Base-by-base conservation (phyloP, 495 filamentous ascomycete genomes). In the Cairneyella variabilis region DNA sequence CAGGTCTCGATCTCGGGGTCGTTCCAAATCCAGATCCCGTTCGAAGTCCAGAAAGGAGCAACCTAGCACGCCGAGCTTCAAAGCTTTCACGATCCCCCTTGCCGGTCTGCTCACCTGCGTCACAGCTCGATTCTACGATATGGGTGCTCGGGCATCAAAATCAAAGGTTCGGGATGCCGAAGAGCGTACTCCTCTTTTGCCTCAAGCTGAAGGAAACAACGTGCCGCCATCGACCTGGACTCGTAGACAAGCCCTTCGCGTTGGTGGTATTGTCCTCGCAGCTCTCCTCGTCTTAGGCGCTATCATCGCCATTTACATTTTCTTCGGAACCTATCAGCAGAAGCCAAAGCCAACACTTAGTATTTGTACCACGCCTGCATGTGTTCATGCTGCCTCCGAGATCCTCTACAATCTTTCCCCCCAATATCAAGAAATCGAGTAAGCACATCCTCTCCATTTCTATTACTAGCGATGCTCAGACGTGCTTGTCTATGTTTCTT, bases 371-470 rank as follows among this genome's bases (percentile, higher is more conserved):
- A 80, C 82, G 8, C 77, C 81, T 21, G 76, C 79, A 57, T 90
- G 86, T 64, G 71, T 89, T 11, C 80, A 86, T 49, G 84, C 84
- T 21, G 75, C 86, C 6, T 84, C 85, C 18, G 77, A 82, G 48
- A 78, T 89, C 27, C 74, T 90, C 7, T 77, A 80, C 53, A 86
- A 83, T 55, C 68, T 89, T 25, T 78, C 84, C 16, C 80, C 85
- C n/a, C 73, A 83, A 34, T 80, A 83, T 58, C 64, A 75, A 49
- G 57, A 79, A 0, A 67, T 88, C 36, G 83, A 90, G n/a, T n/a
- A n/a, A n/a, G n/a, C n/a, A n/a, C n/a, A n/a, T n/a, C n/a, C n/a
- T n/a, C n/a, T n/a, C n/a, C n/a, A n/a, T n/a, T n/a, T n/a, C n/a
- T n/a, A n/a, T n/a, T n/a, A n/a, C n/a, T n/a, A n/a, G n/a, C n/a